Evolutionary conservation across 352 stramenopile genomes (phyloP), one percentile per base, ranked within the genome.

Genomic region (Globisporangium spinosum): DNA sequence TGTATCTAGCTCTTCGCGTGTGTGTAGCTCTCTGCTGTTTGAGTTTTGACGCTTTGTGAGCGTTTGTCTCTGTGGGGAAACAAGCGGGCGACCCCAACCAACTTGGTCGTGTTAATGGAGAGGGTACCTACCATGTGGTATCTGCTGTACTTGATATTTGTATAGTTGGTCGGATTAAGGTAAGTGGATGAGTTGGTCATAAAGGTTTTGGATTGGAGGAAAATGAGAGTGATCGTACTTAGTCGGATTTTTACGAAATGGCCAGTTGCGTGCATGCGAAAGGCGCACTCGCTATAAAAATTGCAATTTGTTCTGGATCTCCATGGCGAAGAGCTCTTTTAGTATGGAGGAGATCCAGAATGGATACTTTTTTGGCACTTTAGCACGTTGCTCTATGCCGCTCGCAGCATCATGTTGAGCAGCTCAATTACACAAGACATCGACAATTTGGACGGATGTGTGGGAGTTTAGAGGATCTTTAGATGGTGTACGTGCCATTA

Each of bases 171-270:
- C 23, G 61, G 45, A 47, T 47, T 62, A 29, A 4, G 3, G 10
- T 6, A 20, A 29, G 10, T 15, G 15, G 22, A 35, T 38, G 13
- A 51, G 23, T 56, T 72, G 62, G 62, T 72, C 67, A 62, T 69
- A 5, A 72, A 27, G 61, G 8, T 0, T 10, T 17, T 2, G 43
- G 34, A 72, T 72, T 69, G 61, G 61, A 29, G 12, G 1, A 35
- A 25, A 65, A 32, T 34, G 0, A 27, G 7, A 25, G 5, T 0
- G 12, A 25, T 40, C 47, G 61, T 51, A 66, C 47, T 49, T 66
- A 34, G 3, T 6, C 9, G 35, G 29, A 58, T 55, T 49, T 27
- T 17, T 22, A 60, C 3, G 23, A 58, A 49, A 64, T 49, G 43
- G 40, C 43, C 61, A 59, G 27, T 66, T 43, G 27, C 54, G 54